Evolutionary conservation across 768 basidiomycete genomes (phyloP).

Genomic region (Basidioascus undulatus): DNA sequence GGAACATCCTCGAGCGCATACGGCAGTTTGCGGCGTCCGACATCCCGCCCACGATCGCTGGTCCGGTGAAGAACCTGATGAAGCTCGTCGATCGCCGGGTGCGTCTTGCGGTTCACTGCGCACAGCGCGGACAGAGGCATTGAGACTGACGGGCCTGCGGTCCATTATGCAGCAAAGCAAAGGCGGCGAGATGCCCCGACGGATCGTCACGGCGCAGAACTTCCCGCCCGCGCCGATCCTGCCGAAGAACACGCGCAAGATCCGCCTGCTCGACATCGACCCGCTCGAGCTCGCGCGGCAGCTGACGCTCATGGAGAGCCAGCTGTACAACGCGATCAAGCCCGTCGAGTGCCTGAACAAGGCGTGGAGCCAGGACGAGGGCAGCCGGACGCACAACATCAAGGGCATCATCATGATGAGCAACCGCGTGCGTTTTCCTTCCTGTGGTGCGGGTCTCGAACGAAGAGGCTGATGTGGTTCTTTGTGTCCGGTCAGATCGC

Average conservation of each 20-base stretch:
- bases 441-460: too few species aligned
- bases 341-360: constrained; percentile 67
- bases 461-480: background rate
- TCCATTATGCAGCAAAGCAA: constrained; percentile 17
- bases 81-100: constrained; percentile 57
- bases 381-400: constrained; percentile 35
- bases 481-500: constrained; percentile 37
- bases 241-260: constrained; percentile 44
- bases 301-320: constrained; percentile 71
- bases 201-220: too few species aligned
- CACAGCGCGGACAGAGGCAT: too few species aligned
- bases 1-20: constrained; percentile 55
- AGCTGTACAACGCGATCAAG: constrained; percentile 62
- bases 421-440: constrained; percentile 36
- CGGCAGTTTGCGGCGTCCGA: constrained; percentile 39
- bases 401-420: constrained; percentile 65
- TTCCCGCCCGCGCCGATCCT: constrained; percentile 51
- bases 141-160: constrained; percentile 1
- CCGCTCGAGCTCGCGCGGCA: constrained; percentile 76
- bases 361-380: constrained; percentile 44
- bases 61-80: constrained; percentile 50
- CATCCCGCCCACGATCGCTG: constrained; percentile 26
- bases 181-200: constrained; percentile 36
- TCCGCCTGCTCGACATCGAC: constrained; percentile 68
- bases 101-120: constrained; percentile 18